Evolutionary conservation across 2,329 filamentous ascomycete species (phyloP).

Genomic region (Hypoxylon sp.): DNA sequence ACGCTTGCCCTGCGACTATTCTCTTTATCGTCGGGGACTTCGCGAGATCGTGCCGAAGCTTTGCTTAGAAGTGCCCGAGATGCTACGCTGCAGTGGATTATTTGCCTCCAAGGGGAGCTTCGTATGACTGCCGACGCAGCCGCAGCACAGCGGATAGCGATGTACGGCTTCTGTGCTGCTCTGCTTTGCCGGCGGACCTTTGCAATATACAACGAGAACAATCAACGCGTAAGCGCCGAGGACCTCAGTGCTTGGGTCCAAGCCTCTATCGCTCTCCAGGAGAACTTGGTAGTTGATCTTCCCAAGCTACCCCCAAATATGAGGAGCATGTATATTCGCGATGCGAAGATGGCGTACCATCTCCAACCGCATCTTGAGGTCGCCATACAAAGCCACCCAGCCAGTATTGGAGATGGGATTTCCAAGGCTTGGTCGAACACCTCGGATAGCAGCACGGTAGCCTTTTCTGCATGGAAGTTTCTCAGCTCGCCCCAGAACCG

Average conservation of each 20-base stretch:
- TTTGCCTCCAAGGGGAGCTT: slow-evolving; percentile 54
- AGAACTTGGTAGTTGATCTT: slow-evolving; percentile 53
- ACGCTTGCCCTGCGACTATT: slow-evolving; percentile 56
- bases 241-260: slow-evolving; percentile 38
- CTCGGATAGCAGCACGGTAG: slow-evolving; percentile 14
- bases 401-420: slow-evolving; percentile 45
- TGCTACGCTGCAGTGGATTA: slow-evolving; percentile 59
- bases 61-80: slow-evolving; percentile 53
- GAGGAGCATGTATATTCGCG: slow-evolving; percentile 53
- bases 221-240: slow-evolving; percentile 19
- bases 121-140: slow-evolving; percentile 49
- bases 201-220: background rate
- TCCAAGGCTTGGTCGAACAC: slow-evolving; percentile 52
- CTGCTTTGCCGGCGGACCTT: slow-evolving; percentile 57
- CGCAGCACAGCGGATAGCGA: slow-evolving; percentile 48
- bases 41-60: slow-evolving; percentile 19
- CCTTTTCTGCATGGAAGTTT: slow-evolving; percentile 47
- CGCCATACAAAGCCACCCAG: slow-evolving; percentile 43
- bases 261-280: slow-evolving; percentile 51
- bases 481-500: slow-evolving; percentile 31
- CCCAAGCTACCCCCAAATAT: slow-evolving; percentile 45
- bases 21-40: slow-evolving; percentile 22
- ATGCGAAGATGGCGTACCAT: slow-evolving; percentile 53
- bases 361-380: slow-evolving; percentile 47
- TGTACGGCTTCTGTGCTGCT: slow-evolving; percentile 62